A percentile compares a stretch with the other conserved stretches of the same genome.
These are phyloP conservation scores for Aspergillus candidus DNA, from an alignment of 2,329 filamentous ascomycete species.

Conservation along the genomic window DNA sequence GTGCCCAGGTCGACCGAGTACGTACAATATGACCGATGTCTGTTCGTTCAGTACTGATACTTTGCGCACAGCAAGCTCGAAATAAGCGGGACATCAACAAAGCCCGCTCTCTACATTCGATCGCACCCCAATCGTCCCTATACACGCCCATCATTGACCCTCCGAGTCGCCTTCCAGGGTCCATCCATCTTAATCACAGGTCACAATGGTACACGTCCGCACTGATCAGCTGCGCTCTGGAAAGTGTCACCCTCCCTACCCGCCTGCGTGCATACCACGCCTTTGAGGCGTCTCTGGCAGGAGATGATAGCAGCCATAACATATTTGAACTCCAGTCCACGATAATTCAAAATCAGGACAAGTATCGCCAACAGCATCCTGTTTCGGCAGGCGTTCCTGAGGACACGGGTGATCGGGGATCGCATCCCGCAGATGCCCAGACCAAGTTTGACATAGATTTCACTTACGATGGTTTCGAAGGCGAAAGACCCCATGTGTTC, in stretches of 20 bases:
- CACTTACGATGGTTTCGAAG: slow-evolving; percentile 24
- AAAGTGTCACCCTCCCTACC: slow-evolving; percentile 71
- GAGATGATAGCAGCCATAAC: slow-evolving; percentile 63
- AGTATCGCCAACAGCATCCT: slow-evolving; percentile 3
- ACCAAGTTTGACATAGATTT: slow-evolving; percentile 37
- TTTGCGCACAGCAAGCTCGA: slow-evolving; percentile 46
- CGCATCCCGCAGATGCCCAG: slow-evolving; percentile 3
- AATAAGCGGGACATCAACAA: slow-evolving; percentile 64
- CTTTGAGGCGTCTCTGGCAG: slow-evolving; percentile 45
- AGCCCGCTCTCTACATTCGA: slow-evolving; percentile 63
- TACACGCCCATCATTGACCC: slow-evolving; percentile 68
- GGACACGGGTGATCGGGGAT: slow-evolving; percentile 14
- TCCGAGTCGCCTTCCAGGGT: slow-evolving; percentile 50
- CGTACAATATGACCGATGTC: slow-evolving; percentile 15
- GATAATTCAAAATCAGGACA: slow-evolving; percentile 36
- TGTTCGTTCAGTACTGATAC: not conserved
- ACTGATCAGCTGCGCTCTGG: slow-evolving; percentile 67
- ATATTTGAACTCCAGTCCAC: slow-evolving; percentile 70
- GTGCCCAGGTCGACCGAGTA: slow-evolving; percentile 50
- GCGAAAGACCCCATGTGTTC: slow-evolving; percentile 27
- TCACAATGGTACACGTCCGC: slow-evolving; percentile 79
- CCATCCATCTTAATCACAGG: slow-evolving; percentile 53
- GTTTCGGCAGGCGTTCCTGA: not conserved
- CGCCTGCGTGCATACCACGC: slow-evolving; percentile 43
- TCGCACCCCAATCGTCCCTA: slow-evolving; percentile 66